Conservation (phyloP, 208 protist species). For the Novymonas esmeraldas region DNA sequence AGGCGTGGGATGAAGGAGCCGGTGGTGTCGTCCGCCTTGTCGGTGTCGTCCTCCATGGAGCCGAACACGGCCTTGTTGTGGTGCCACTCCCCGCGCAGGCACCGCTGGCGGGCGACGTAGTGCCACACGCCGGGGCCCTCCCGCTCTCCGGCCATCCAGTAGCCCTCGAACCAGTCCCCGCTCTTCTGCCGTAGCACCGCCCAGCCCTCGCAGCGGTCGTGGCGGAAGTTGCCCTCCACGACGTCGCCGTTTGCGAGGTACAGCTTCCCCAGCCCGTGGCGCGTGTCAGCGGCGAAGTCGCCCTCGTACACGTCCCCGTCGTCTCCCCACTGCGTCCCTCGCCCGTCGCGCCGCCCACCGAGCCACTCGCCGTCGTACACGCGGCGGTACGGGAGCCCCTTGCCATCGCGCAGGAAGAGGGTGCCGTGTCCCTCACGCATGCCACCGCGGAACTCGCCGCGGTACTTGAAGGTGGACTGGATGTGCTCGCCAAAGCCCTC, state of each 20-base stretch:
- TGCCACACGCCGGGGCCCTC: constrained; percentile 90
- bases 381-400: constrained; percentile 59
- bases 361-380: constrained; percentile 92
- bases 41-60: constrained; percentile 74
- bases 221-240: constrained; percentile 78
- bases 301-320: constrained; percentile 92
- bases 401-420: constrained; percentile 71
- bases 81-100: constrained; percentile 84
- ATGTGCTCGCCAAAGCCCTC: constrained; percentile 88
- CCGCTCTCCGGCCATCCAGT: constrained; percentile 77
- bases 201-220: constrained; percentile 73
- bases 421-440: constrained; percentile 83
- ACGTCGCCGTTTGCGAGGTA: constrained; percentile 85
- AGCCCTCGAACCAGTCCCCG: constrained; percentile 90
- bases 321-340: constrained; percentile 79
- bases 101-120: constrained; percentile 74
- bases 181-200: constrained; percentile 62
- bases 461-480: constrained; percentile 75
- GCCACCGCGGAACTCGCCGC: constrained; percentile 80
- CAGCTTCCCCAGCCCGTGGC: constrained; percentile 75
- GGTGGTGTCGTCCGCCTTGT: constrained; percentile 54
- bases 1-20: constrained; percentile 84
- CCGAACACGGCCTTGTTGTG: constrained; percentile 79
- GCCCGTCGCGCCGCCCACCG: constrained; percentile 76
- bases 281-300: constrained; percentile 65